Evolutionary conservation across 768 basidiomycete species (phyloP), one percentile per base, ranked within the genome.

Genomic region (Cubamyces lactineus): DNA sequence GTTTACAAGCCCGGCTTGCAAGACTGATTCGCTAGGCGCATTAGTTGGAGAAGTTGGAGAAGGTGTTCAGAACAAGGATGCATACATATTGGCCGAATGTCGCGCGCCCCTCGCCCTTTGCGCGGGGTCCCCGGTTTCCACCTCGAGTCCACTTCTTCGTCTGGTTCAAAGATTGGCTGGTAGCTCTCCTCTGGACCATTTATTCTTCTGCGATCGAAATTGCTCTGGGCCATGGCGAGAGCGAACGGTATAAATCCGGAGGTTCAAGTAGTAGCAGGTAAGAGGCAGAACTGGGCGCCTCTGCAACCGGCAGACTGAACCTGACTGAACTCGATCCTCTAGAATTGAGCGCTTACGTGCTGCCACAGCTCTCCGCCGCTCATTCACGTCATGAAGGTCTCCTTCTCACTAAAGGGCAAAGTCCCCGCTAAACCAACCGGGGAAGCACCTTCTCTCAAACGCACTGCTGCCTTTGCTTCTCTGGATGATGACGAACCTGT

Each of bases 21-120:
- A 77, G 75, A 92, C 96, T 99, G 65, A 57, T 62, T 54, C 45
- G 59, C 61, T 57, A 53, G 64, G 42, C 91, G 46, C 57, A 38
- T 66, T 19, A 58, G 45, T 16, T 34, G 24, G 42, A 49, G 46
- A 52, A 38, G 57, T n/a, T 40, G 51, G 34, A 23, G 6, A 59
- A n/a, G n/a, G n/a, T n/a, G n/a, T n/a, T n/a, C n/a, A n/a, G 16
- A 47, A 47, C 52, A 42, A 30, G 28, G 57, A 51, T 15, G 19
- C 86, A 56, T 74, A 96, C 96, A 98, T 62, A 98, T 92, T 17
- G 92, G 91, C 67, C 95, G 82, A 58, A 96, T 87, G 62, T 93
- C 90, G 43, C 74, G 74, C 21, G 85, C 72, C 26, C 72, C 68
- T 64, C 95, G 81, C 45, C 78, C 82, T 67, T 77, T 75, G 59